A percentile compares a stretch with the other conserved stretches of the same genome.
Conservation (phyloP, 2,329 filamentous ascomycete genomes). For the Hymenoscyphus fructigenus region DNA sequence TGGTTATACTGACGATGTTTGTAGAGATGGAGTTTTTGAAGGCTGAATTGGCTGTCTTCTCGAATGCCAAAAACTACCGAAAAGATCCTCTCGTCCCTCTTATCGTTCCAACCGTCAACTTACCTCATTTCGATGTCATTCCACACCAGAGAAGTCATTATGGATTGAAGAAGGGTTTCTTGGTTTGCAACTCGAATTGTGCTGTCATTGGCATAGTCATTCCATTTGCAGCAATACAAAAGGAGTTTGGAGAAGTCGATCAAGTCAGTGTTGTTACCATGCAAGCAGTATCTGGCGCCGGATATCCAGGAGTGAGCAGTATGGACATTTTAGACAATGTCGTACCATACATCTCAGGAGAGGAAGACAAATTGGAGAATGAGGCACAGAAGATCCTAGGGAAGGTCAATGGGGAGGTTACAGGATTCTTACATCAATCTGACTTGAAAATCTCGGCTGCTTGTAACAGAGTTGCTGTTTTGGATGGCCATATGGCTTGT, state of each 20-base stretch:
- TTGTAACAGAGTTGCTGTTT: conserved; percentile 91
- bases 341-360: conserved; percentile 87
- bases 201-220: conserved; percentile 95
- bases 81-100: conserved; percentile 86
- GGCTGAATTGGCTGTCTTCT: conserved; percentile 88
- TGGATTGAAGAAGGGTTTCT: conserved; percentile 77
- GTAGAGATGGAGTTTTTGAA: conserved; percentile 87
- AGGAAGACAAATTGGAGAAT: conserved; percentile 94
- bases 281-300: conserved; percentile 91
- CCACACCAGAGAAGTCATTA: conserved; percentile 79
- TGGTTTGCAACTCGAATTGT: conserved; percentile 98
- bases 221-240: conserved; percentile 86
- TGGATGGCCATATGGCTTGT: conserved; percentile 94
- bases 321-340: conserved; percentile 98
- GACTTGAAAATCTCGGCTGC: conserved; percentile 77
- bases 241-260: conserved; percentile 80
- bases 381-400: conserved; percentile 96
- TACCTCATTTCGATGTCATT: conserved; percentile 81
- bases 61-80: conserved; percentile 97
- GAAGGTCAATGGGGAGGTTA: conserved; percentile 65
- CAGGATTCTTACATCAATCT: conserved; percentile 73
- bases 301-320: conserved; percentile 83
- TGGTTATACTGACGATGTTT: conserved; percentile 14
- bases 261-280: conserved; percentile 79
- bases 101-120: conserved; percentile 93